phyloP scores from a whole-genome alignment of 768 basidiomycete species.

The Pulveroboletus sp. region DNA sequence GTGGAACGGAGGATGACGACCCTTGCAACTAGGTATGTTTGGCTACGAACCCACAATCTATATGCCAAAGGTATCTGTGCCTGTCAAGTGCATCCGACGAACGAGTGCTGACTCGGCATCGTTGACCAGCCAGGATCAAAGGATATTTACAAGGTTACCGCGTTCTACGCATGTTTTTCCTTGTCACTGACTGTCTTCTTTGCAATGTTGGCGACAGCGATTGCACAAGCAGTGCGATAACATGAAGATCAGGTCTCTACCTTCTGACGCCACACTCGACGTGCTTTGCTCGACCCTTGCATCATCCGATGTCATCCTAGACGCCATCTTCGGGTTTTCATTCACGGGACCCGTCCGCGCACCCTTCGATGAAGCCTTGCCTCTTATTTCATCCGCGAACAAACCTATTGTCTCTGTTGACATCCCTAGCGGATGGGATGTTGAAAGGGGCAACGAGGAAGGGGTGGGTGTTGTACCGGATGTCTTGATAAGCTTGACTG shows the following conservation, averaged over 20 bases:
- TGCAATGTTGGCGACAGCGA: conserved; percentile 40
- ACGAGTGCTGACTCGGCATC: neutral
- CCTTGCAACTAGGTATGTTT: conserved; percentile 65
- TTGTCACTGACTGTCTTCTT: neutral
- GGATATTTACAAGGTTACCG: conserved; percentile 77
- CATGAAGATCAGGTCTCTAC: conserved; percentile 74
- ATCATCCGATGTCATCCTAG: conserved; percentile 78
- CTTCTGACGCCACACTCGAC: conserved; percentile 42
- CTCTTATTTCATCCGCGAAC: conserved; percentile 53
- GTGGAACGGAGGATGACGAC: neutral
- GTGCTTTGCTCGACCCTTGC: conserved; percentile 47
- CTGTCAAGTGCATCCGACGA: neutral
- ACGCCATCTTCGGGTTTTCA: conserved; percentile 98
- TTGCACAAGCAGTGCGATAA: conserved; percentile 85
- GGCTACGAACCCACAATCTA: conserved; percentile 87
- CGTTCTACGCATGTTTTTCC: neutral
- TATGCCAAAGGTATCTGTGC: conserved; percentile 74
- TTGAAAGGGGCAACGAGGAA: conserved; percentile 66
- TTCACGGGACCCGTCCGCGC: conserved; percentile 87
- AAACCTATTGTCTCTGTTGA: conserved; percentile 92
- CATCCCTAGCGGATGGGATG: conserved; percentile 96
- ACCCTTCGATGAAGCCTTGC: conserved; percentile 79
- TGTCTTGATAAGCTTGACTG: conserved; percentile 86
- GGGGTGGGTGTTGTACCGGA: conserved; percentile 61
- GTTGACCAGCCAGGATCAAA: conserved; percentile 76